Base-by-base conservation (phyloP, 2,329 filamentous ascomycete species). In the Nigrospora oryzae region DNA sequence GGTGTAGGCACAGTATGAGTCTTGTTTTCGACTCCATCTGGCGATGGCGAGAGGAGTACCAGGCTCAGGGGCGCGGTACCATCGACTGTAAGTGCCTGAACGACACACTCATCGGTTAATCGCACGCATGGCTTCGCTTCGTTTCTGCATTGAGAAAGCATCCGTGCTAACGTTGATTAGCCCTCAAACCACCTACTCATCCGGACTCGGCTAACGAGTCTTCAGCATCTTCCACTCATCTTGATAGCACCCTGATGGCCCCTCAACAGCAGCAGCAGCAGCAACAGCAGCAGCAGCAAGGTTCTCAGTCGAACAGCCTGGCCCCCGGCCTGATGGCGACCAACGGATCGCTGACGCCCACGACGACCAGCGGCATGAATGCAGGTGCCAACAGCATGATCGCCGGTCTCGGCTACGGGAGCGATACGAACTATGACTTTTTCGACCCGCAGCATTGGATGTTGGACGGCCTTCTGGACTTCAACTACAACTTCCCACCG, bases 371-470 rank as follows among this genome's bases (percentile, higher is more conserved):
- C 37, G 62, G 62, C 31, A 56, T 77, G 23, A 68, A 64, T 28
- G 63, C 67, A 13, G 65, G 63, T 23, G 62, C 70, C 16, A 70
- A 67, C 51, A 68, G 65, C 55, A 69, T 78, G 58, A 66, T 78
- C 42, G 63, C 64, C 23, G 67, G 68, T 30, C 63, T 79, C 50
- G 73, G 74, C 53, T 84, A 86, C 50, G 74, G 56, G 34, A 59
- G 77, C 52, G 77, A 86, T 45, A 77, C 79, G 11, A 84, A 81
- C 55, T 89, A 89, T 62, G 87, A 95, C 62, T 88, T 94, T 49
- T 95, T 95, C 58, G 89, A 95, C 64, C 88, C 90, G 1, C 75
- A 95, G 56, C 88, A 91, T 62, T 96, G 90, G 90, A 89, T 95
- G 72, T 70, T 96, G 48, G 90, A 96, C 62, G 87, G 87, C 13